Base-by-base conservation (phyloP, 179 eudicot species). In the Silene noctiflora region DNA sequence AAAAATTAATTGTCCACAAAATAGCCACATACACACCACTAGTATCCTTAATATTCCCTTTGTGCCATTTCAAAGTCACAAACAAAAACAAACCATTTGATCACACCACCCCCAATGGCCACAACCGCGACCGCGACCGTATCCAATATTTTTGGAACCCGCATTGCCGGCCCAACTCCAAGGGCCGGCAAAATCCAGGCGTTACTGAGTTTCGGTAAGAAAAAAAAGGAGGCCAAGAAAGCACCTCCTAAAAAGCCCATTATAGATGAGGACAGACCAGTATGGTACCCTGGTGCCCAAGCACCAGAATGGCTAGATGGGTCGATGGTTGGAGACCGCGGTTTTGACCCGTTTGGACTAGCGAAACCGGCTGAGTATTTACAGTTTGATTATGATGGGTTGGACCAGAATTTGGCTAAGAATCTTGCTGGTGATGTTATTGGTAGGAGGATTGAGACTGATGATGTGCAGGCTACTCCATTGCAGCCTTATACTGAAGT, bases 341-440 rank as follows among this genome's bases (percentile, higher is more conserved):
- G 97, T 44, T 92, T 94, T 68, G 98, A 94, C 86, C 98, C 97
- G 0, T 86, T 94, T 6, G 97, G 98, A 22, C 66, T 94, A 16
- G 97, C 88, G 0, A 94, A 94, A 71, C 98, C 98, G 0, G 96
- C 91, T 0, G 97, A 94, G 84, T 94, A 94, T 84, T 68, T 94
- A 78, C 98, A 94, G 62, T 92, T 74, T 62, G 97, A 94, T 4
- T 75, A 87, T 72, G 98, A 94, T 76, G 86, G 86, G 60, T 77
- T 94, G 64, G 98, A 94, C 70, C 97, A 94, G 83, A 94, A 94
- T 81, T 39, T 92, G 75, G 92, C 97, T 1, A 94, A 94, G 88
- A 94, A 94, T 63, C 6, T 74, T 72, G 85, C 88, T 0, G 97
- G 97, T 1, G 94, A 88, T 0, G 35, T 94, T 0, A 90, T 94